Base-by-base conservation (phyloP, 1,284 basidiomycete species). In the Paramarasmius palmivorus region DNA sequence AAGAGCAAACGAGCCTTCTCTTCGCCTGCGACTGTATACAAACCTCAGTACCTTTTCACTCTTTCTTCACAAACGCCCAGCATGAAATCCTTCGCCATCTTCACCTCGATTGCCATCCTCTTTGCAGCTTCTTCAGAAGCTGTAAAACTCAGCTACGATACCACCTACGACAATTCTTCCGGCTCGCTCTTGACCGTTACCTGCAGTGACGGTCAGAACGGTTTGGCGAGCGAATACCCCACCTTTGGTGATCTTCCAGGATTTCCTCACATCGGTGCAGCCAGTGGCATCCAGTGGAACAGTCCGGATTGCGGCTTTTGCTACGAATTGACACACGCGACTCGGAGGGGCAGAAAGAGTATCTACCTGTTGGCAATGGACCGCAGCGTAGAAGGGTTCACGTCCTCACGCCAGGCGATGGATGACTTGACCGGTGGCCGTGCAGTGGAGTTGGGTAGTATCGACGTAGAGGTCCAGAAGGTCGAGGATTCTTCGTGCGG, bases 131-230 rank as follows among this genome's bases (percentile, higher is more conserved):
- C 57, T 56, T 56, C 62, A 47, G 19, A 48, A 48, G 61, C 64
- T n/a, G 61, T 63, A 41, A 59, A 59, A 32, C 61, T 76, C 49
- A 69, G 70, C 6, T 78, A 70, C 59, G 75, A 78, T 61, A 50
- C 61, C 29, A 55, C 59, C n/a, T 83, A 81, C 65, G 77, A 79
- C 65, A 57, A 71, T 12, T 22, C 61, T 4, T 57, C 57, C 8
- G 51, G 59, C 37, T 63, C 71, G 7, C 66, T 80, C 42, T 1
- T 53, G 42, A 63, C 47, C 25, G 70, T 81, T 53, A 71, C 79
- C 8, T 83, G 82, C 63, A 82, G 81, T 2, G 64, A 79, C 50
- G 78, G 77, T 7, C 4, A 62, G 4, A 63, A 75, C 59, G 76
- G 75, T 12, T 72, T 83, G 52, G 25, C 70, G 35, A 35, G 49